phyloP scores from a whole-genome alignment of 192 early-diverging fungal genomes.

The Dissophora ornata region DNA sequence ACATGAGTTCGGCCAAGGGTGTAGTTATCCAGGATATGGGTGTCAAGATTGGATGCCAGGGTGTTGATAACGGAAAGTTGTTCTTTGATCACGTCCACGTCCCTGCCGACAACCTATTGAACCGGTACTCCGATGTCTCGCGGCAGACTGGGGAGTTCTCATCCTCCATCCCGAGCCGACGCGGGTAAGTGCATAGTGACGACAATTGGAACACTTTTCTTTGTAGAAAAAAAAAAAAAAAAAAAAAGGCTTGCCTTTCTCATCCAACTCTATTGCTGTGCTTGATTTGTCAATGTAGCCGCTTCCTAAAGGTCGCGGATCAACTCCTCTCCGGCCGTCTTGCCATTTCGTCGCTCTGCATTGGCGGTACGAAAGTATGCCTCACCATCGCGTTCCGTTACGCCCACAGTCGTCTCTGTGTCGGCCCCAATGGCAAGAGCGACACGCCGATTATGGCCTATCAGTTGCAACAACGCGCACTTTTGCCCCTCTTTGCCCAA shows the following conservation, averaged over 20 bases:
- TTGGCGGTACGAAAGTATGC: conserved; percentile 74
- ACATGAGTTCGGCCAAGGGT: conserved; percentile 65
- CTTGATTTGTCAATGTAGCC: conserved; percentile 50
- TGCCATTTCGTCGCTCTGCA: conserved; percentile 74
- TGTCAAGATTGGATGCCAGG: conserved; percentile 73
- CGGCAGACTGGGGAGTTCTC: conserved; percentile 63
- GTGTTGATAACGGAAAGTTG: conserved; percentile 79
- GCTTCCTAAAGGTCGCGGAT: conserved; percentile 82
- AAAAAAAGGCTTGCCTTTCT: neutral
- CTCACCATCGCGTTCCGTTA: conserved; percentile 77
- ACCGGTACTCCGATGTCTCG: conserved; percentile 69
- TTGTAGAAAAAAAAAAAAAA: no score
- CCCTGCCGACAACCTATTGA: conserved; percentile 69
- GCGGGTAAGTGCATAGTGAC: conserved; percentile 64
- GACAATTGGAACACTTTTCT: no score
- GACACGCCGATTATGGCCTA: conserved; percentile 79
- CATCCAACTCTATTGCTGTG: no score
- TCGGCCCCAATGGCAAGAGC: conserved; percentile 76
- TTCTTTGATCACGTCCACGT: conserved; percentile 62
- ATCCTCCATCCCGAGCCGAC: conserved; percentile 63
- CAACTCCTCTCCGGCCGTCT: conserved; percentile 78
- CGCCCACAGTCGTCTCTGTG: conserved; percentile 73
- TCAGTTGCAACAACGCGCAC: conserved; percentile 78
- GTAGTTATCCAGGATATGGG: conserved; percentile 81
- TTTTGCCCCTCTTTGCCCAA: conserved; percentile 71